These are phyloP conservation scores for Petasospora rhodanensis DNA, from an alignment of 1,139 yeast genomes.

Conservation along the genomic window DNA sequence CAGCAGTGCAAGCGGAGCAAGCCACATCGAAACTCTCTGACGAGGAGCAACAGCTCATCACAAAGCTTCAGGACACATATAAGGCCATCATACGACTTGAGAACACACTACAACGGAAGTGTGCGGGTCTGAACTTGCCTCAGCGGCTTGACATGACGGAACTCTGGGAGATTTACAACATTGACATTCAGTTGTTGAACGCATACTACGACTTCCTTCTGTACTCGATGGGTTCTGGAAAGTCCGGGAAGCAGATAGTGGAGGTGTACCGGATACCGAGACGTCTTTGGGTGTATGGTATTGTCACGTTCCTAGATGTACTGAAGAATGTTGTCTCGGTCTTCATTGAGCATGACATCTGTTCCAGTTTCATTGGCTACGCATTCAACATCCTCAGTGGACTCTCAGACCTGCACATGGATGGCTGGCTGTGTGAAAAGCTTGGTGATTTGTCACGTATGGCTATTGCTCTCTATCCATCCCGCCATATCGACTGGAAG, in stretches of 20 bases:
- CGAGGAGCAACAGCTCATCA: constrained; percentile 67
- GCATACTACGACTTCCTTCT: constrained; percentile 67
- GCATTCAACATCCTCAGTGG: constrained; percentile 35
- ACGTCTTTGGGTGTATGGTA: constrained; percentile 80
- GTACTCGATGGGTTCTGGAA: constrained; percentile 68
- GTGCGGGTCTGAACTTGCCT: constrained; percentile 42
- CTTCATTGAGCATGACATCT: constrained; percentile 38
- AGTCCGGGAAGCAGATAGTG: constrained; percentile 70
- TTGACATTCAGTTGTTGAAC: constrained; percentile 59
- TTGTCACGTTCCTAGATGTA: constrained; percentile 75
- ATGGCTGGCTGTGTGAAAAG: constrained; percentile 77
- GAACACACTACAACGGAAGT: constrained; percentile 65
- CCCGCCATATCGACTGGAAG: constrained; percentile 78
- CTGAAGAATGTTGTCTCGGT: constrained; percentile 65
- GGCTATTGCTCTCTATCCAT: constrained; percentile 78
- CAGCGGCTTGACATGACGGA: constrained; percentile 54
- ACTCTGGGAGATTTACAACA: constrained; percentile 67
- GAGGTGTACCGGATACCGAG: constrained; percentile 72
- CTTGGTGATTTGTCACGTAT: constrained; percentile 74
- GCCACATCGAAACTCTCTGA: constrained; percentile 28
- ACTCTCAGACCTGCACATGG: constrained; percentile 41
- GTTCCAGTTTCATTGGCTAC: constrained; percentile 37
- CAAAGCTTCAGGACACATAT: constrained; percentile 69
- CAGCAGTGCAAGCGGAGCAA: constrained; percentile 8
- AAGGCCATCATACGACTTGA: constrained; percentile 64